Percentiles rank a stretch among this genome's conserved stretches.
Conservation (phyloP, 2,329 filamentous ascomycete genomes). For the Colletotrichum sp. region DNA sequence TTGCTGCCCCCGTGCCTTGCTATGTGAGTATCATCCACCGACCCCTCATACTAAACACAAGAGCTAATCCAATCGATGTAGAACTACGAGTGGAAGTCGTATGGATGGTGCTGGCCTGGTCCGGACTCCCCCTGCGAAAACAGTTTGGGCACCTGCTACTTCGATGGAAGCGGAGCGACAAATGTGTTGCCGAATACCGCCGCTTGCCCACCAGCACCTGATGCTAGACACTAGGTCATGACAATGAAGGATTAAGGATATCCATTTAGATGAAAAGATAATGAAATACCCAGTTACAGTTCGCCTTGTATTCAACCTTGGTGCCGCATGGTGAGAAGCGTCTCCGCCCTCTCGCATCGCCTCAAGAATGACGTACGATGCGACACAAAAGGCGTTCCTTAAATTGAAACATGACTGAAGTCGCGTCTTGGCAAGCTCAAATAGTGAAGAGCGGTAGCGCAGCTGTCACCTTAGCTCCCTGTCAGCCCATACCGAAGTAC, state of each 20-base stretch:
- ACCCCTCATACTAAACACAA: rapidly evolving
- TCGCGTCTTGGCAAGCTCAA: background rate
- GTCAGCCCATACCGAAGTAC: background rate
- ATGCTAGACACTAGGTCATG: background rate
- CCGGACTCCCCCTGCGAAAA: background rate
- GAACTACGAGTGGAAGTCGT: background rate
- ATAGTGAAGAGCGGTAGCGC: background rate
- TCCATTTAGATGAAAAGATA: background rate
- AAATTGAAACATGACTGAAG: background rate
- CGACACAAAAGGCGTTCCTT: background rate
- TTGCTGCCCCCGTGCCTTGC: background rate
- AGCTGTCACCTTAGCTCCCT: background rate
- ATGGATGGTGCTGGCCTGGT: constrained; percentile 2
- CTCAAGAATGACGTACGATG: background rate
- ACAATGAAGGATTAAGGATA: rapidly evolving
- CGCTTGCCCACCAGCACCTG: background rate
- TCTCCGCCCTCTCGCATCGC: background rate
- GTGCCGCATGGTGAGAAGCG: background rate
- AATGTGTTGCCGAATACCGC: background rate
- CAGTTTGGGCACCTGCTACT: background rate
- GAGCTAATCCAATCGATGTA: background rate
- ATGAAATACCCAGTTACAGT: background rate
- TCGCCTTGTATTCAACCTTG: background rate
- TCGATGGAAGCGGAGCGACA: background rate
- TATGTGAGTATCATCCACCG: background rate